A percentile compares a stretch with the other conserved stretches of the same genome.
Conservation (phyloP, 306 rosid genomes). For the Medicago truncatula region MtrunA17r5.0-ANR NC_053047.1:2441501-2442000, state of each 20-base stretch:
- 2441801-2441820: background rate
- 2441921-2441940: too few relatives aligned
- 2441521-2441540: conserved; percentile 2
- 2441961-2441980: too few relatives aligned
- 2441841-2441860: too few relatives aligned
- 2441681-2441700: conserved; percentile 40
- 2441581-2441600: conserved; percentile 53
- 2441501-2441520: background rate
- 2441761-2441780: conserved; percentile 16
- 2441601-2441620: conserved; percentile 22
- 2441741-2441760: background rate
- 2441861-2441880: too few relatives aligned
- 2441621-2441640: conserved; percentile 18
- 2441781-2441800: conserved; percentile 29
- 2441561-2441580: conserved; percentile 49
- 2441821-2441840: too few relatives aligned
- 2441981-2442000: too few relatives aligned
- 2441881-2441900: too few relatives aligned
- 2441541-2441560: conserved; percentile 54
- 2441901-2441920: too few relatives aligned
- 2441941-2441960: too few relatives aligned
- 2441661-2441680: conserved; percentile 60
- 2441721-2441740: conserved; percentile 17
- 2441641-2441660: conserved; percentile 51
- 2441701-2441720: background rate